Percentiles rank a stretch among this genome's conserved stretches.
Conservation (phyloP, 148 eudicot genomes). For the Talinum fruticosum region DNA sequence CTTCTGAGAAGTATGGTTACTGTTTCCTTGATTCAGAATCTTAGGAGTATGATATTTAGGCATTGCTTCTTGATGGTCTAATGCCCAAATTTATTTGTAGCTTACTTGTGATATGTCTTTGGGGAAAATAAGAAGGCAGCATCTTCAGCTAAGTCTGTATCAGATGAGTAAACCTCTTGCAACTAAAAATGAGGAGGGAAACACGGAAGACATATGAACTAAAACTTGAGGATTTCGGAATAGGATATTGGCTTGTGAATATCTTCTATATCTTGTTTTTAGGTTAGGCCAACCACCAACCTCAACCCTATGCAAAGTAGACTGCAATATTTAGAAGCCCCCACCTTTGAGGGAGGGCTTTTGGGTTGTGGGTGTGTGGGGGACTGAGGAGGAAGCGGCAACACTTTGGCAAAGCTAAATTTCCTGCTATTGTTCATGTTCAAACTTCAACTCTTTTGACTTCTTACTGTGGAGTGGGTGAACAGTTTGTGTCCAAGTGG, state of each 20-base stretch:
- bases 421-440: neutral
- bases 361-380: neutral
- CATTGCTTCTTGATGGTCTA: neutral
- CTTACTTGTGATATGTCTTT: too few relatives aligned
- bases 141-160: neutral
- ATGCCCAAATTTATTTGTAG: neutral
- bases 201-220: neutral
- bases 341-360: too few relatives aligned
- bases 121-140: neutral
- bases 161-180: neutral
- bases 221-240: neutral
- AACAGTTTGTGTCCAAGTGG: neutral
- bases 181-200: neutral
- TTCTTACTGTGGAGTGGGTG: neutral
- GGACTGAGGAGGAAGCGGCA: neutral
- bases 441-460: neutral
- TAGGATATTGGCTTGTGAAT: neutral
- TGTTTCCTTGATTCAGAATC: neutral
- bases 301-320: neutral
- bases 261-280: neutral
- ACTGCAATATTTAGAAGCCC: neutral
- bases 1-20: neutral
- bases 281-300: slow-evolving; percentile 3
- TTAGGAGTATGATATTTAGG: neutral
- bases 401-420: neutral